Conservation (phyloP, 805 yeast species). For the Ogataea populi-albae region DNA sequence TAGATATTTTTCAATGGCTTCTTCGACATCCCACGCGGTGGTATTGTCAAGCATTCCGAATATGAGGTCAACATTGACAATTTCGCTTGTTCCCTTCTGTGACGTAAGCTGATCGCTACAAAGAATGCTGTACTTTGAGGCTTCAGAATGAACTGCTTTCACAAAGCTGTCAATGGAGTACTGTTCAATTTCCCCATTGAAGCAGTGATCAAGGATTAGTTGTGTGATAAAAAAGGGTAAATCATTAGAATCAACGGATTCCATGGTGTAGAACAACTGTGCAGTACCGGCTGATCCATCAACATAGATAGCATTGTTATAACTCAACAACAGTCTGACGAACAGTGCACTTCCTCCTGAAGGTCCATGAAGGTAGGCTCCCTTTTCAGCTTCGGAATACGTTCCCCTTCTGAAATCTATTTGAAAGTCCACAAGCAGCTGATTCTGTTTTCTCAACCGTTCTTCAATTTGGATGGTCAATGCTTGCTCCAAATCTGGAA, state of each 20-base stretch:
- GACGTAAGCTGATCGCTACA: conserved; percentile 10
- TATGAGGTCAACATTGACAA: conserved; percentile 4
- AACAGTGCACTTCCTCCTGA: conserved; percentile 18
- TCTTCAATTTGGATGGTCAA: conserved; percentile 45
- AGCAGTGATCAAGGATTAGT: conserved; percentile 30
- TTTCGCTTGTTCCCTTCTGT: conserved; percentile 1
- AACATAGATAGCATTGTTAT: conserved; percentile 28
- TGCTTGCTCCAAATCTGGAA: conserved; percentile 68
- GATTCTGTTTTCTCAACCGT: conserved; percentile 32
- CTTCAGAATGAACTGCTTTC: conserved; percentile 7
- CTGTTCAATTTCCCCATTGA: conserved; percentile 24
- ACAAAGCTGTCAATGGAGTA: conserved; percentile 24
- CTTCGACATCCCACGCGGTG: conserved; percentile 17
- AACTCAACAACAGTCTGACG: conserved; percentile 17
- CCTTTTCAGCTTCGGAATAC: conserved; percentile 6
- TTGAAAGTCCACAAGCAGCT: conserved; percentile 15
- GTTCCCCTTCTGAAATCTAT: conserved; percentile 22
- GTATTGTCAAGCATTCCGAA: conserved; percentile 16
- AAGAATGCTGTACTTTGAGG: conserved; percentile 6
- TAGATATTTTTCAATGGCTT: conserved; percentile 17
- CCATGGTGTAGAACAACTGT: conserved; percentile 34
- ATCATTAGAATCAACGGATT: conserved; percentile 44
- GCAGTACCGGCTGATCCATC: conserved; percentile 24
- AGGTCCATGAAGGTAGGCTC: conserved; percentile 2
- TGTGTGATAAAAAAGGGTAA: conserved; percentile 50